phyloP scores from a whole-genome alignment of 805 yeast species.

The Priceomyces fermenticarens region DNA sequence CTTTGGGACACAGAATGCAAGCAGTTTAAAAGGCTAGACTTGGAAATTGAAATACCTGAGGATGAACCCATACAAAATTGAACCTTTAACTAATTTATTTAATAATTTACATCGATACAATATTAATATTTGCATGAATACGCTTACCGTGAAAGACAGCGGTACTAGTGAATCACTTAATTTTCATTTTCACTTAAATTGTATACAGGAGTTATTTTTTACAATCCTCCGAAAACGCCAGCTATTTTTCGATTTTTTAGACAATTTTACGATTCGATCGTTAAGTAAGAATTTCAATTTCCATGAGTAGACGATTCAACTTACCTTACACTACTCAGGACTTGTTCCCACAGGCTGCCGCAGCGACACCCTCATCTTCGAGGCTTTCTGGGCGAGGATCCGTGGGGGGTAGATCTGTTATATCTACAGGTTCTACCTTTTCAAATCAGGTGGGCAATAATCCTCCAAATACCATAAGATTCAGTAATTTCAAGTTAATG shows the following conservation, averaged over 20 bases:
- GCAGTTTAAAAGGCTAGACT: neutral
- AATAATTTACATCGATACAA: no score
- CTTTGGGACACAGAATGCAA: no score
- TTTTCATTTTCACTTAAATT: no score
- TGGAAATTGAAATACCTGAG: neutral
- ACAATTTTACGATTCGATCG: no score
- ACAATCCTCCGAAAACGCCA: no score
- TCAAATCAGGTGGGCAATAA: constrained; percentile 2
- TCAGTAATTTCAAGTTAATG: constrained; percentile 28
- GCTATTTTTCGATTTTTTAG: no score
- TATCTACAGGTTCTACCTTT: constrained; percentile 13
- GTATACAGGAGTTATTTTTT: no score
- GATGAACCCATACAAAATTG: neutral
- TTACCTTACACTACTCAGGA: constrained; percentile 44
- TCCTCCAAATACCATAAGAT: constrained; percentile 10
- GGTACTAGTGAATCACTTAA: constrained; percentile 1
- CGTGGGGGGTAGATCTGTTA: constrained; percentile 21
- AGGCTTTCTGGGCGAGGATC: constrained; percentile 10
- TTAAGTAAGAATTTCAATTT: no score
- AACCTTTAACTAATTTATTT: no score
- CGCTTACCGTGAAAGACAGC: no score
- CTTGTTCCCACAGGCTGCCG: constrained; percentile 30
- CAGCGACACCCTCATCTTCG: constrained; percentile 15
- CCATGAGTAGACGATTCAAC: constrained; percentile 36
- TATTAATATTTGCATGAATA: no score